phyloP scores from a whole-genome alignment of 1,139 yeast genomes.

The Kurtzmaniella quercitrusa region DNA sequence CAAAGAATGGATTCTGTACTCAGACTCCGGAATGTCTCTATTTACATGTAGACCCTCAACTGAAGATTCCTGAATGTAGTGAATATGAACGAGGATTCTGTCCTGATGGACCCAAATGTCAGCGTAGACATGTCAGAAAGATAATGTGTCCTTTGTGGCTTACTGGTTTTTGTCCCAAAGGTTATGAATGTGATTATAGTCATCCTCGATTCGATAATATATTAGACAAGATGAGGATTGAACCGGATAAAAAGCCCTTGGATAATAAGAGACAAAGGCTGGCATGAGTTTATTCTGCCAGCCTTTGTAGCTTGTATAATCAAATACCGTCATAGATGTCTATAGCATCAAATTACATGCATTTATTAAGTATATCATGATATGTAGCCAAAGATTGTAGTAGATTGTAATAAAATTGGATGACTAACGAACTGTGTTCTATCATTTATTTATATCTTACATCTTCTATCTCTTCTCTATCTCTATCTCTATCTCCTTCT shows the following conservation, averaged over 20 bases:
- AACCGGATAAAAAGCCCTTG: constrained; percentile 33
- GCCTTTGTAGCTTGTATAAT: no score
- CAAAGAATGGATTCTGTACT: constrained; percentile 88
- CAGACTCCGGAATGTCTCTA: constrained; percentile 94
- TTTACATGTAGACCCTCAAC: constrained; percentile 85
- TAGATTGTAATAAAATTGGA: no score
- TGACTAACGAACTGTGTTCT: no score
- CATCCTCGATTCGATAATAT: constrained; percentile 57
- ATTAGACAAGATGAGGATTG: constrained; percentile 45
- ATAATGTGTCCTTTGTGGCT: constrained; percentile 77
- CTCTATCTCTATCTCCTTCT: no score
- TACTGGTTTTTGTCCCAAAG: constrained; percentile 90
- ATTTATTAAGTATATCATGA: neutral
- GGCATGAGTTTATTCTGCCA: neutral
- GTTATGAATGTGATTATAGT: constrained; percentile 53
- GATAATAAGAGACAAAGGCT: constrained; percentile 4
- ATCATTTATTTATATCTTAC: neutral
- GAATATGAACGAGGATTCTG: constrained; percentile 88
- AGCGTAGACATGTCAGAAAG: constrained; percentile 75
- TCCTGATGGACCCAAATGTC: constrained; percentile 86
- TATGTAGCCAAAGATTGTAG: no score
- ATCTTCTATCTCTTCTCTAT: neutral
- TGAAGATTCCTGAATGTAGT: constrained; percentile 81
- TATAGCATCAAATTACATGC: neutral
- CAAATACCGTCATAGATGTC: neutral